Conservation (phyloP, 2,329 filamentous ascomycete species). For the Peltaster fructicola region DNA sequence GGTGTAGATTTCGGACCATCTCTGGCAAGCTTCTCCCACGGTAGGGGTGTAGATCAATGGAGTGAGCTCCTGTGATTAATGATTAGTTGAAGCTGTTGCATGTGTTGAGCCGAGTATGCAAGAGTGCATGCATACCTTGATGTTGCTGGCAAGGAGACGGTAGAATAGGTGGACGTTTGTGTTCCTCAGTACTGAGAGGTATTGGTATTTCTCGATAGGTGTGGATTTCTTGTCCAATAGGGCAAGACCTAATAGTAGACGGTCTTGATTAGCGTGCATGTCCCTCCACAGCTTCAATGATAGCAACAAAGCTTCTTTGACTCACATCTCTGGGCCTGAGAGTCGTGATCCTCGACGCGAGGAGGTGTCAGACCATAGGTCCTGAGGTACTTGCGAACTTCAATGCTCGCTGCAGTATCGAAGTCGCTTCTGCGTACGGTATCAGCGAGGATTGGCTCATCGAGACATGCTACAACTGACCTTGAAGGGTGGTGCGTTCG, state of each 20-base stretch:
- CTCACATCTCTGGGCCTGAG: conserved; percentile 33
- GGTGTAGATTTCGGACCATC: conserved; percentile 92
- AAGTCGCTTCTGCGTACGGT: conserved; percentile 25
- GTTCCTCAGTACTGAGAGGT: conserved; percentile 57
- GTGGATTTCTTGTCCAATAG: conserved; percentile 55
- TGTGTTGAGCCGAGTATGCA: conserved; percentile 1
- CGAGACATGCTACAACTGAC: conserved; percentile 2
- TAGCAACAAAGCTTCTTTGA: conserved; percentile 17
- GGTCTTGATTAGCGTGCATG: conserved; percentile 13
- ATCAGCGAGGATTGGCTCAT: conserved; percentile 4
- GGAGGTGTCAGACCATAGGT: conserved; percentile 37
- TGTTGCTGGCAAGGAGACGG: conserved; percentile 59
- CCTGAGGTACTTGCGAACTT: conserved; percentile 32
- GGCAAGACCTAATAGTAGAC: conserved; percentile 43
- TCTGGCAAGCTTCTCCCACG: conserved; percentile 88
- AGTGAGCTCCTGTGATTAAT: conserved; percentile 45
- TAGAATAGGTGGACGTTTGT: conserved; percentile 71
- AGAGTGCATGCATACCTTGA: conserved; percentile 27
- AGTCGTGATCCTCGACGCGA: conserved; percentile 31
- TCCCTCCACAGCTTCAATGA: conserved; percentile 4
- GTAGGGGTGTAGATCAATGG: conserved; percentile 76
- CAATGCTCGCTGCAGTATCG: conserved; percentile 30
- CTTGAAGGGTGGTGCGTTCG: conserved; percentile 23
- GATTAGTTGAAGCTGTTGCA: conserved; percentile 2
- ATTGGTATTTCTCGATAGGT: conserved; percentile 66